Conservation (phyloP, 345 rosid genomes). For the Ceriops tagal region DNA sequence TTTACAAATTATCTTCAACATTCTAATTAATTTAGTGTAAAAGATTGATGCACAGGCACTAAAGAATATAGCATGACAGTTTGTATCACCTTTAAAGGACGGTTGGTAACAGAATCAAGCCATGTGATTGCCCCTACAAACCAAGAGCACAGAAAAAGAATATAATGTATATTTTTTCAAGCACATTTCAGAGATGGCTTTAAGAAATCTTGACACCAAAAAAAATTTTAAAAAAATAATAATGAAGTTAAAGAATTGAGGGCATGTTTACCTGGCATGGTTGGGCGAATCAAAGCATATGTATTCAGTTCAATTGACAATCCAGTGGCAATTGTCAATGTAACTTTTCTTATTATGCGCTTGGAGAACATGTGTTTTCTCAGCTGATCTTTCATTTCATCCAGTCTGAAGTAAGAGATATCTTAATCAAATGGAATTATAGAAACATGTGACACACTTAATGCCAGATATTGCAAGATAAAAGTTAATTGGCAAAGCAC, state of each 20-base stretch:
- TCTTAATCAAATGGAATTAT: slow-evolving; percentile 4
- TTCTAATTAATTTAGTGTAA: background rate
- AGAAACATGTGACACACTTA: background rate
- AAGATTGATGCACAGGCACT: background rate
- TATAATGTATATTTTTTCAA: background rate
- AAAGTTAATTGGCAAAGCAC: background rate
- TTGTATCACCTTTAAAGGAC: slow-evolving; percentile 68
- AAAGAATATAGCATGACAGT: slow-evolving; percentile 3
- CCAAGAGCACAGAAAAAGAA: slow-evolving; percentile 11
- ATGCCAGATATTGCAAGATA: background rate
- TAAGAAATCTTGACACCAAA: background rate
- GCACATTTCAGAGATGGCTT: slow-evolving; percentile 9
- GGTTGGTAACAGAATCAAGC: slow-evolving; percentile 94
- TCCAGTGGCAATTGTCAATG: slow-evolving; percentile 50
- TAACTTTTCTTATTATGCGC: slow-evolving; percentile 65
- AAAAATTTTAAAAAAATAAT: background rate
- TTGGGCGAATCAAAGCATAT: slow-evolving; percentile 82
- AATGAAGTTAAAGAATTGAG: background rate
- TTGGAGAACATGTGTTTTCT: slow-evolving; percentile 78
- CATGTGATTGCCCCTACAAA: slow-evolving; percentile 63
- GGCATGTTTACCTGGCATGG: slow-evolving; percentile 53
- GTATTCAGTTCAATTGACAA: slow-evolving; percentile 73
- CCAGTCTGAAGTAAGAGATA: slow-evolving; percentile 50
- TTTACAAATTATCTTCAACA: too few species aligned
- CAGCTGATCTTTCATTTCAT: slow-evolving; percentile 86